Evolutionary conservation across 768 basidiomycete species (phyloP).

Genomic region (Symmetrospora coprosmae): DNA sequence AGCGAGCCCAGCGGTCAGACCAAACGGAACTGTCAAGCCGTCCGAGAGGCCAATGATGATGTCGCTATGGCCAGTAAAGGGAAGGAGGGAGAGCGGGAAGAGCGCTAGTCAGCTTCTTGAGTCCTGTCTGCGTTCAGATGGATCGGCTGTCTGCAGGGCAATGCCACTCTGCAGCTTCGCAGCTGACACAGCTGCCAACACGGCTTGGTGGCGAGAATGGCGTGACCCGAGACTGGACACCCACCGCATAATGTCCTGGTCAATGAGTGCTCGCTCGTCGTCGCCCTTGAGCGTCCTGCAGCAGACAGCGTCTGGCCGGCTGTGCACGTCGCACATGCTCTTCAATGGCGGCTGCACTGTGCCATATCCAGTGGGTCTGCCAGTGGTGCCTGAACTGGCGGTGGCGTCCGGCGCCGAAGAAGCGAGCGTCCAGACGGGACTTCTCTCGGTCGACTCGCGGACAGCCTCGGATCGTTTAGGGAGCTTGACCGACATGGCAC

Average conservation of each 20-base stretch:
- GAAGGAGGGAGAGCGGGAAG: conserved; percentile 75
- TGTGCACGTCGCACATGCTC: conserved; percentile 15
- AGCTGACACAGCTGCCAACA: neutral
- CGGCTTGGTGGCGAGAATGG: too few relatives aligned
- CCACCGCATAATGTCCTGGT: conserved; percentile 70
- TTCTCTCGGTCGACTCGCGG: neutral
- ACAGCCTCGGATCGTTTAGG: neutral
- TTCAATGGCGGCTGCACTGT: conserved; percentile 4
- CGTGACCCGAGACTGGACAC: neutral
- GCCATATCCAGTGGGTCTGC: too few relatives aligned
- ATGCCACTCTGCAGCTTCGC: conserved; percentile 43
- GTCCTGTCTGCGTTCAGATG: conserved; percentile 33
- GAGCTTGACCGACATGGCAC: conserved; percentile 9
- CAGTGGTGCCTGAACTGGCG: too few relatives aligned
- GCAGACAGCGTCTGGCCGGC: conserved; percentile 43
- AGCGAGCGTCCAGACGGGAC: conserved; percentile 11
- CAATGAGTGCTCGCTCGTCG: conserved; percentile 63
- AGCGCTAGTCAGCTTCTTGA: neutral
- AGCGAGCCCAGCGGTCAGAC: conserved; percentile 72
- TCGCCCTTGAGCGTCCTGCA: conserved; percentile 73
- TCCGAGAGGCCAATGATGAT: conserved; percentile 1
- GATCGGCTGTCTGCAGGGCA: conserved; percentile 77
- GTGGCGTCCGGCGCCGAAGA: too few relatives aligned
- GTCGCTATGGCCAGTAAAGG: conserved; percentile 41
- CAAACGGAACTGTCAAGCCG: conserved; percentile 63